phyloP scores from a whole-genome alignment of 2,329 filamentous ascomycete genomes.

The Penicillium sp. region DNA sequence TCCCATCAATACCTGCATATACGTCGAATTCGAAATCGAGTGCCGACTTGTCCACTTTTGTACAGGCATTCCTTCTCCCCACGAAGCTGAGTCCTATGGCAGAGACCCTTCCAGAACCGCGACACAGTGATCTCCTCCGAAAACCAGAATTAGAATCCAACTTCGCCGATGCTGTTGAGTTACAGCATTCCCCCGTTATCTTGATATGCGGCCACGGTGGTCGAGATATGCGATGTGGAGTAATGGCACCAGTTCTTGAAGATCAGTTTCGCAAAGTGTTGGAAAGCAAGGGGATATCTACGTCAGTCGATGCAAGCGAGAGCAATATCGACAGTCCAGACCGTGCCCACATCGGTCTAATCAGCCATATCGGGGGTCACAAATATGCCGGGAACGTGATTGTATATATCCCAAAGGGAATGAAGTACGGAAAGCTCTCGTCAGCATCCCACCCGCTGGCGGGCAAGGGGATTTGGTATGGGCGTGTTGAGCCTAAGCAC shows the following conservation, averaged over 20 bases:
- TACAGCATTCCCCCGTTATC: slow-evolving; percentile 63
- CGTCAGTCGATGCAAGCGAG: slow-evolving; percentile 24
- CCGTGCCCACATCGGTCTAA: slow-evolving; percentile 46
- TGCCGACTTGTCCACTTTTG: slow-evolving; percentile 50
- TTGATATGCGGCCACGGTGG: slow-evolving; percentile 87
- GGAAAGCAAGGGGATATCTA: slow-evolving; percentile 34
- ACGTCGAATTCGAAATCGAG: slow-evolving; percentile 49
- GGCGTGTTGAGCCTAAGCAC: slow-evolving; percentile 79
- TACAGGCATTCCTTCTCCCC: slow-evolving; percentile 48
- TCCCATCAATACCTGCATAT: slow-evolving; percentile 71
- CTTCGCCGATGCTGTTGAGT: slow-evolving; percentile 67
- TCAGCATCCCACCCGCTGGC: slow-evolving; percentile 41
- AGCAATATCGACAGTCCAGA: slow-evolving; percentile 33
- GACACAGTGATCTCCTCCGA: slow-evolving; percentile 46
- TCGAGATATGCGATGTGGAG: slow-evolving; percentile 80
- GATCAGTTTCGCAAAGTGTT: slow-evolving; percentile 66
- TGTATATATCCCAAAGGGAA: slow-evolving; percentile 66
- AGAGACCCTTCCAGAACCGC: slow-evolving; percentile 34
- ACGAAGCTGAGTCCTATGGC: slow-evolving; percentile 40
- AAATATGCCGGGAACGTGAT: slow-evolving; percentile 95
- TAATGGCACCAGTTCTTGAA: slow-evolving; percentile 75
- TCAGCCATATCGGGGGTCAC: slow-evolving; percentile 91
- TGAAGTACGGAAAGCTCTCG: slow-evolving; percentile 28
- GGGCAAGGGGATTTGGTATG: slow-evolving; percentile 75
- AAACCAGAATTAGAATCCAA: slow-evolving; percentile 52